Evolutionary conservation across 2,329 filamentous ascomycete genomes (phyloP), one percentile per base, ranked within the genome.

Genomic region (Sporothrix luriei): DNA sequence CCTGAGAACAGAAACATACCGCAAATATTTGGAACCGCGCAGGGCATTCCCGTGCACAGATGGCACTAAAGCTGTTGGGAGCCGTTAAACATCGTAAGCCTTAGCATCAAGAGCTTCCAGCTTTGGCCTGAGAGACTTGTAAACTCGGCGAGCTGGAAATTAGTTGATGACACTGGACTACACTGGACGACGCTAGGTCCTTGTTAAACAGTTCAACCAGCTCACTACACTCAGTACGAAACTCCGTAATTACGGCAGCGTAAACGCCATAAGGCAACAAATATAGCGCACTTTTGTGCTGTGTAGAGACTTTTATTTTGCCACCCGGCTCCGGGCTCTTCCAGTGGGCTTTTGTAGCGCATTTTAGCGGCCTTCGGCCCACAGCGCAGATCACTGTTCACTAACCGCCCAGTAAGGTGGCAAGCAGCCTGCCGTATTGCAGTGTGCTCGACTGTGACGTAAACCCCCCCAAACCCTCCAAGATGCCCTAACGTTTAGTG

Each of bases 1-100:
- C 21, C 14, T 19, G 19, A 24, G 55, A 59, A 61, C 33, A 43
- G 24, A 43, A 16, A 13, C 40, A 16, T 43, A 11, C n/a, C 5
- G 55, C 2, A 24, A 7, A 13, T 4, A 61, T 5, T 9, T 33
- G 33, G 38, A 10, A 13, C 7, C 19, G 29, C 19, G 38, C 26
- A n/a, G 55, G 55, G 55, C 55, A 24, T 33, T 61, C 55, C 38
- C 55, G 55, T n/a, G 33, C 55, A 43, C 24, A 61, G 54, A 61
- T 33, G 55, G 21, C 19, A 43, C 19, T 40, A 59, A 21, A 14
- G 9, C 19, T 19, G 46, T 48, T 16, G 16, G 46, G 6, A 16
- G 40, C 14, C 14, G 40, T 33, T 33, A 4, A 33, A 7, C 6
- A 7, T 9, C 33, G 33, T 9, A 33, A 4, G 33, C 33, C 33